Evolutionary conservation across 176 grass and related monocot genomes (phyloP).

Genomic region (Ensete ventricosum): DNA sequence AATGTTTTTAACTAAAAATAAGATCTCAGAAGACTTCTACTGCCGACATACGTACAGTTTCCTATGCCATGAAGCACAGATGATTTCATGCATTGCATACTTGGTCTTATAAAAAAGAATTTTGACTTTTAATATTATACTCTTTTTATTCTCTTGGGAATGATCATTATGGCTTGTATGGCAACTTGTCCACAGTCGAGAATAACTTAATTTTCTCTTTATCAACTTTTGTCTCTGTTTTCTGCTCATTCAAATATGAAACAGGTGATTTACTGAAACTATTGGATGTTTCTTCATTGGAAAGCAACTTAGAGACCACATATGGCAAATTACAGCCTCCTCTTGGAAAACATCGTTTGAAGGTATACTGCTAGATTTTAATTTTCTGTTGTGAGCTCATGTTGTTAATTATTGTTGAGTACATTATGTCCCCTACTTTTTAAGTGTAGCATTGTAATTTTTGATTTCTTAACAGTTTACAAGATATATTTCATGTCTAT

Average conservation of each 20-base stretch:
- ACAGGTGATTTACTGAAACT: slow-evolving; percentile 77
- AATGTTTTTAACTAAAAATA: too few relatives aligned
- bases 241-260: background rate
- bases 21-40: too few relatives aligned
- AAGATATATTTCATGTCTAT: background rate
- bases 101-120: too few relatives aligned
- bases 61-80: too few relatives aligned
- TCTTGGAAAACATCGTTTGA: slow-evolving; percentile 79
- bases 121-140: too few relatives aligned
- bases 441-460: background rate
- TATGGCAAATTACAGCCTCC: slow-evolving; percentile 71
- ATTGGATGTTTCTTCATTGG: slow-evolving; percentile 63
- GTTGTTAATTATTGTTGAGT: background rate
- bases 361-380: slow-evolving; percentile 30
- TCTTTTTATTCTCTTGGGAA: too few relatives aligned
- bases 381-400: background rate
- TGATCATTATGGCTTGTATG: too few relatives aligned
- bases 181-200: too few relatives aligned
- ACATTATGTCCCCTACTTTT: background rate
- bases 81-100: too few relatives aligned
- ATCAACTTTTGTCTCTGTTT: background rate
- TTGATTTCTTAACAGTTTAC: background rate
- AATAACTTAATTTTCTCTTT: too few relatives aligned
- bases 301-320: slow-evolving; percentile 53
- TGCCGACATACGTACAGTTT: too few relatives aligned